Evolutionary conservation across 345 rosid genomes (phyloP), one percentile per base, ranked within the genome.

Genomic region (Arabidopsis arenosa): DNA sequence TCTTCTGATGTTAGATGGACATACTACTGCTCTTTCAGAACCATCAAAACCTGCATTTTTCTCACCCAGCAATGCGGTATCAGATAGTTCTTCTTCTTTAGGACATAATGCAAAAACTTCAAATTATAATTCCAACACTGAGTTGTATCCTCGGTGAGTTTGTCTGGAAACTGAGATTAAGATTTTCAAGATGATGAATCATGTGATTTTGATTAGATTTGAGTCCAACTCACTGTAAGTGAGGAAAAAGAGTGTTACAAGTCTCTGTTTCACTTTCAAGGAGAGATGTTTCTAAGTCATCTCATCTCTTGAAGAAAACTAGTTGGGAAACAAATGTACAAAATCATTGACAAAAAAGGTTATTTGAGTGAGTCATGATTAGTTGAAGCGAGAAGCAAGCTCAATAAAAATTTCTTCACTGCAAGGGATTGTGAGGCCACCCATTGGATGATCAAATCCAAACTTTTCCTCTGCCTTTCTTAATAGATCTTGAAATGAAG

Each of bases 11-110:
- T 70, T 88, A 70, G 69, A 73, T 4, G 83, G 72, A 30, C 85
- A 77, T 39, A 51, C 66, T 1, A 18, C 55, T 9, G 15, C 35
- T 72, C 85, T 85, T 48, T 78, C 91, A 18, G 51, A 55, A 28
- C 92, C 94, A 4, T 68, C 79, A 11, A 80, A 75, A 36, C 91
- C 96, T 11, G 85, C 87, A 3, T 87, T 82, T 35, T 64, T 57
- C 44, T 2, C 75, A 55, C 47, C 12, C 44, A 43, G 12, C 32
- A 70, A 37, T 6, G 32, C 35, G 26, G 53, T 76, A 11, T 70
- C 70, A 0, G 66, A 76, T 63, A 70, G 6, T 57, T 77, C 76
- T 39, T 77, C 67, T 40, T 77, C 80, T 47, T 57, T 49, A 47
- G 72, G 76, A 64, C 65, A 62, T 12, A 55, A 23, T 47, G 75